These are phyloP conservation scores for Xanthoceras sorbifolium DNA, from an alignment of 345 rosid species.

Conservation along the genomic window DNA sequence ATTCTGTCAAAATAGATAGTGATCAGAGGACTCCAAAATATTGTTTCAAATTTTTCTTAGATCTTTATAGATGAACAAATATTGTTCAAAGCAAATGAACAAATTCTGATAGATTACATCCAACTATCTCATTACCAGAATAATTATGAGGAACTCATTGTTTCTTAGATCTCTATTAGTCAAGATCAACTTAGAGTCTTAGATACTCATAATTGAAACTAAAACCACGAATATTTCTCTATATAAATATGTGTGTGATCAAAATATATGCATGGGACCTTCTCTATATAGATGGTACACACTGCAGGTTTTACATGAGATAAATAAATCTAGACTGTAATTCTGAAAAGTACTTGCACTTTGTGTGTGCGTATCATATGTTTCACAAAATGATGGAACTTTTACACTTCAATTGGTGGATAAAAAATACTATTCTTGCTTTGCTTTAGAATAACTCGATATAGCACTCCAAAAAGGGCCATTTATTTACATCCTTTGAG, in stretches of 20 bases:
- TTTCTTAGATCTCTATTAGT: not conserved
- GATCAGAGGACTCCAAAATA: not conserved
- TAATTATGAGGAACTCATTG: not conserved
- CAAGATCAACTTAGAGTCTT: not conserved
- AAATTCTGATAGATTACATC: not conserved
- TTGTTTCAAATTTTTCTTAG: not conserved
- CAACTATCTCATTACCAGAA: not conserved
- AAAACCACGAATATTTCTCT: not conserved
- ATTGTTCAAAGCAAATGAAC: too few relatives aligned
- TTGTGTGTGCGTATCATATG: not conserved
- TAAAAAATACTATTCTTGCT: not conserved
- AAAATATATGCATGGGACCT: not conserved
- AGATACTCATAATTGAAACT: not conserved
- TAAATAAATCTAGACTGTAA: not conserved
- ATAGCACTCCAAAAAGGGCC: not conserved
- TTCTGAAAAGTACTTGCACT: not conserved
- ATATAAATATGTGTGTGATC: too few relatives aligned
- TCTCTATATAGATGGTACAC: not conserved
- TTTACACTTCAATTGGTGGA: not conserved
- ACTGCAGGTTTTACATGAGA: not conserved
- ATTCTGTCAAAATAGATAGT: slow-evolving; percentile 50
- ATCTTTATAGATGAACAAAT: too few relatives aligned
- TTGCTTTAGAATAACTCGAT: slow-evolving; percentile 6
- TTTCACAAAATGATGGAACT: not conserved
- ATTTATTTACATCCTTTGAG: not conserved